Base-by-base conservation (phyloP, 495 filamentous ascomycete species). In the Parmelia sp. region DNA sequence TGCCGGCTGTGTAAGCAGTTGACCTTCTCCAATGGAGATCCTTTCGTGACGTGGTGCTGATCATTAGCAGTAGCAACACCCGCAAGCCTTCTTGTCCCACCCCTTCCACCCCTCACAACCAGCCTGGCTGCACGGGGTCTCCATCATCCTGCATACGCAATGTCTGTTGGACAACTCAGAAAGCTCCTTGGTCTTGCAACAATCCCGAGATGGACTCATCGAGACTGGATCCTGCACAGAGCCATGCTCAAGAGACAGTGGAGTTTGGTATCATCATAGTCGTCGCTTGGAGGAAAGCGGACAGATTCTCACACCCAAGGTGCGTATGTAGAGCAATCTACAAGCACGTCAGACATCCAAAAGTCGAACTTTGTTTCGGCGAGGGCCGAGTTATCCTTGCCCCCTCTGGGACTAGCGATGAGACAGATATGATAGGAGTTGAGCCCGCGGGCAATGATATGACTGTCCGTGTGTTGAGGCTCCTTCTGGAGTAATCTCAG, bases 311-410 rank as follows among this genome's bases (percentile, higher is more conserved):
- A 51, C 47, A 51, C 47, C 27, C 25, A 51, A 51, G 47, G 25
- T 51, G 47, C 25, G 47, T 51, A 12, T 51, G 47, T 31, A 51
- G 47, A 51, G 47, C 23, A 17, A 51, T 51, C 47, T 51, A 29
- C 47, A 51, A 51, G 47, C 47, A 51, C 47, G 47, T 51, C 47
- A 51, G 47, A 51, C 47, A 29, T 51, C 47, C 27, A 51, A 51
- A 49, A 51, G 47, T 51, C 47, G 47, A 51, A 51, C 47, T 29
- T 51, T 10, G 47, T 29, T 51, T 51, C 47, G 47, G 47, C 47
- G 47, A 51, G n/a, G 45, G 45, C 7, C 45, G 47, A 29, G 47
- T 51, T 31, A 14, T 51, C 47, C 47, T 51, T 51, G 23, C 25
- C 47, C 10, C 23, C 25, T 51, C 47, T 51, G 47, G 47, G 47